Evolutionary conservation across 345 rosid species (phyloP), one percentile per base, ranked within the genome.

Genomic region (Sisymbrium irio): DNA sequence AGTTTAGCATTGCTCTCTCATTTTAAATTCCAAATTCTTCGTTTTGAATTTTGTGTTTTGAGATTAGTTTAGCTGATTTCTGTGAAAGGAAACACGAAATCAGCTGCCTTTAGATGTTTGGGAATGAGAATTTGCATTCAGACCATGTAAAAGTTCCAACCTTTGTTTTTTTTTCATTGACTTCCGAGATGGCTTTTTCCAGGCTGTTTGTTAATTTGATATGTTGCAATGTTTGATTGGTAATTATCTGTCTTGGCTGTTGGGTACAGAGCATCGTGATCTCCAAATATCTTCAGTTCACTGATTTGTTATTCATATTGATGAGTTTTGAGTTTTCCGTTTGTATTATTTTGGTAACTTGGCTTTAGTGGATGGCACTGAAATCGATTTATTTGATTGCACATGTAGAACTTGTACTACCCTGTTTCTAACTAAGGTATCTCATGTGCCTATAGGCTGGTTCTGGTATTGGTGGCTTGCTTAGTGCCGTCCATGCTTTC

Each of bases 401-500:
- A 30, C 13, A 36, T 64, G 25, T 39, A 47, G 40, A 27, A 13
- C 14, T 44, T 53, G 32, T 54, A 17, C 42, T 44, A 36, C 53
- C 37, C 35, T 76, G 71, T 63, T 56, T 47, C 66, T 63, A 47
- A 77, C 56, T 45, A 55, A 55, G 17, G 20, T 57, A 4, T 41
- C 47, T 60, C 44, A 7, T 77, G 44, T 72, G 68, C 13, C 13
- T 50, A 25, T 79, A 87, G 98, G 93, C 95, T 80, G 97, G 97
- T 54, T 83, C 93, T 40, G 97, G 97, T 49, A 73, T 92, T 70
- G 96, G 96, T 80, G 93, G 85, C 62, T 73, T 95, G 91, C 98
- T 90, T 75, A 87, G 96, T 82, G 94, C 92, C 20, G 87, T 90
- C 67, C 85, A 92, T 80, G 89, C 89, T 75, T 80, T 92, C 72